Evolutionary conservation across 2,329 filamentous ascomycete genomes (phyloP), one percentile per base, ranked within the genome.

Genomic region (Zopfia rhizophila): DNA sequence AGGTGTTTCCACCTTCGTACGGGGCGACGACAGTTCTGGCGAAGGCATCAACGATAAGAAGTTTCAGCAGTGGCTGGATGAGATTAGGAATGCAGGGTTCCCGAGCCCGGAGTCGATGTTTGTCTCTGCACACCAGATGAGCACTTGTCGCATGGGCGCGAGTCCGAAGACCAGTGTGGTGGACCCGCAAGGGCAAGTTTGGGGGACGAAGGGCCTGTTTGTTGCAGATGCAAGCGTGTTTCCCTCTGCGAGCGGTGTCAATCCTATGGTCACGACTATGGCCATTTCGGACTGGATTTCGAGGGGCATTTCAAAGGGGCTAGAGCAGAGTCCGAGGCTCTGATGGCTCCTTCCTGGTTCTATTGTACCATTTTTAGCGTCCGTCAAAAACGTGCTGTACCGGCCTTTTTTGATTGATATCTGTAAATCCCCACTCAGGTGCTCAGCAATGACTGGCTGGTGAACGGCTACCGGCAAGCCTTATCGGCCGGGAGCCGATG

Each of bases 231-330:
- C 87, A 31, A 90, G 86, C 66, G 85, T 90, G 8, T 88, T 92
- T 51, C 89, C 88, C 1, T 87, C 82, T 45, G 88, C 88, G 8
- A 90, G 84, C 65, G 89, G 89, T 1, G 88, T 91, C 21, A 92
- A 92, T 66, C 89, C 89, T 10, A 92, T 93, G 89, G 76, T 91
- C 30, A 91, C 88, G 10, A 80, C 77, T 45, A 90, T 92, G 89
- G 70, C 66, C 2, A 72, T 73, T 35, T 54, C 63, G 5, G 68
- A 73, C 41, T 72, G 60, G 60, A 62, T 73, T 19, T 69, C 66
- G 19, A 54, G 60, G 29, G 65, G 62, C 0, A 49, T 72, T 18
- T 56, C 50, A 8, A 52, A 47, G 28, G 66, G 57, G 10, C 36
- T 72, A 51, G 51, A 51, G 36, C 56, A 51, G n/a, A 49, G 49